These are phyloP conservation scores for Allantophomopsis lycopodina DNA, from an alignment of 2,329 filamentous ascomycete genomes.

Conservation along the genomic window DNA sequence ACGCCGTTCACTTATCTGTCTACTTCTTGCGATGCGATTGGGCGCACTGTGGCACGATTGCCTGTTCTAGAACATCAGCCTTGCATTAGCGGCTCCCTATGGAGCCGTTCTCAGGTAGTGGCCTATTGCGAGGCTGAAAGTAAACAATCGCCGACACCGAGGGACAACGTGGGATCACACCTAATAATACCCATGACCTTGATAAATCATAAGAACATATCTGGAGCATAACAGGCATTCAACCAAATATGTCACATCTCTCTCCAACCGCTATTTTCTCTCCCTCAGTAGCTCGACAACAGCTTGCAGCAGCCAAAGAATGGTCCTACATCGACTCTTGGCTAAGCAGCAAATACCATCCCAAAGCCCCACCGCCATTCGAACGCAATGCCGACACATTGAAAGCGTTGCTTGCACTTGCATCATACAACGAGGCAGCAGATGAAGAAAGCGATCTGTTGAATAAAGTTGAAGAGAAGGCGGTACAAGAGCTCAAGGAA, in stretches of 20 bases:
- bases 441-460: slow-evolving; percentile 54
- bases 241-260: slow-evolving; percentile 19
- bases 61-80: no score
- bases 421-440: slow-evolving; percentile 61
- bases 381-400: slow-evolving; percentile 82
- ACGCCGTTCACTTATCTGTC: no score
- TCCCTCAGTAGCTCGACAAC: slow-evolving; percentile 55
- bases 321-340: slow-evolving; percentile 83
- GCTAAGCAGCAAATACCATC: slow-evolving; percentile 58
- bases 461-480: slow-evolving; percentile 41
- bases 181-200: no score
- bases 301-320: slow-evolving; percentile 73
- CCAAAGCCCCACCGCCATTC: slow-evolving; percentile 53
- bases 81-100: no score
- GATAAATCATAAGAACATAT: no score
- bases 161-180: no score
- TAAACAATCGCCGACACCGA: no score
- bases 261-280: slow-evolving; percentile 46
- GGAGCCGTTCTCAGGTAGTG: no score
- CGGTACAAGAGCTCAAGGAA: slow-evolving; percentile 38
- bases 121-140: no score
- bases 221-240: background rate
- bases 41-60: no score
- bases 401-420: slow-evolving; percentile 58
- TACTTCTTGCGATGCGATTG: no score